Base-by-base conservation (phyloP, 345 rosid genomes). In the Erysimum cheiranthoides region DNA sequence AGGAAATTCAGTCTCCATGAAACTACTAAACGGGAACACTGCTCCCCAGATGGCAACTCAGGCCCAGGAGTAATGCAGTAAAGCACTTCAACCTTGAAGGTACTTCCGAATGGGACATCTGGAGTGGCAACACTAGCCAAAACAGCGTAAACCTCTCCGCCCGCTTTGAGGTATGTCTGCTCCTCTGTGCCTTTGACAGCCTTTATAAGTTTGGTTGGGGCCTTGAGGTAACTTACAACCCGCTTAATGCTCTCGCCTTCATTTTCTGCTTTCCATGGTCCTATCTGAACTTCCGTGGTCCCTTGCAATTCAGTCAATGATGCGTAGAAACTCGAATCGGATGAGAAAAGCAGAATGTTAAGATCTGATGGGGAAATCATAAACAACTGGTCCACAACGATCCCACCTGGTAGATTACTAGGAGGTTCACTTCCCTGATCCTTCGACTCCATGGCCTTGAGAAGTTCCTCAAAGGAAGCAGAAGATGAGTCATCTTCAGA, bases 1-100 rank as follows among this genome's bases (percentile, higher is more conserved):
- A 90, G 72, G 78, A 92, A 94, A 79, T 92, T 94, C 83, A 86
- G 78, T 43, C 93, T 78, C 98, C 97, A 95, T 0, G 99, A 95
- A 69, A 95, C 68, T n/a, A 86, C 89, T 79, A 94, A 79, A 74
- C 82, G 87, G 9, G 97, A 89, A 81, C 88, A 86, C 45, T 82
- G 85, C 66, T 87, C 96, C 51, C 89, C 93, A 9, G 96, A 89
- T 60, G 91, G 86, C 66, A 89, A 78, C 84, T 90, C 92, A 9
- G 95, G 92, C 5, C 98, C 95, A 61, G 97, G 89, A 18, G 81
- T 75, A 60, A 93, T 87, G 82, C 93, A 82, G 82, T 81, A 89
- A 52, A 86, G 92, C 73, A 89, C 66, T 77, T 93, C 98, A 66
- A 66, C 66, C 80, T 68, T 91, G 74, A 93, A 93, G 68, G 92